Evolutionary conservation across 306 rosid genomes (phyloP).

Genomic region (Hippophae gyantsensis): DNA sequence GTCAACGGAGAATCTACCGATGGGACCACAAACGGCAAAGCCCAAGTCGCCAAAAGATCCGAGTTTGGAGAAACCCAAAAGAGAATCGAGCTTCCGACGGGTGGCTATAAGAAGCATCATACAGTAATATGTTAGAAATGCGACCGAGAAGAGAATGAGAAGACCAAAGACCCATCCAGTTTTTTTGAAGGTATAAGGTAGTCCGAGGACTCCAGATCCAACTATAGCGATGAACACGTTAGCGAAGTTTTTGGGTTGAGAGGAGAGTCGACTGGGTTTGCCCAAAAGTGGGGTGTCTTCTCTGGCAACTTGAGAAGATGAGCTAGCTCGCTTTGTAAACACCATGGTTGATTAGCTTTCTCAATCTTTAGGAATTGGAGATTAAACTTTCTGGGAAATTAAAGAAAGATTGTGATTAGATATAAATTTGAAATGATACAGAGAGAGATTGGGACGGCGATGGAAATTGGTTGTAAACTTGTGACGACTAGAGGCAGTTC

Average conservation of each 20-base stretch:
- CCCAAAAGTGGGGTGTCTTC: slow-evolving; percentile 53
- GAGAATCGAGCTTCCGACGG: background rate
- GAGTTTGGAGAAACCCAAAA: slow-evolving; percentile 29
- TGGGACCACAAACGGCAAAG: slow-evolving; percentile 39
- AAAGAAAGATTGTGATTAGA: too few relatives aligned
- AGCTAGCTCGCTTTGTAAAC: too few relatives aligned
- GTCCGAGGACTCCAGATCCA: background rate
- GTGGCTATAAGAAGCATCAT: background rate
- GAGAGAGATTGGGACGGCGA: too few relatives aligned
- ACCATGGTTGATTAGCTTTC: too few relatives aligned
- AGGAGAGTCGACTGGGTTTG: slow-evolving; percentile 32
- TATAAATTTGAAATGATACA: too few relatives aligned
- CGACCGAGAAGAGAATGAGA: slow-evolving; percentile 36
- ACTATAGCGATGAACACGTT: background rate
- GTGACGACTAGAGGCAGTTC: too few relatives aligned
- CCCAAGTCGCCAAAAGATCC: slow-evolving; percentile 62
- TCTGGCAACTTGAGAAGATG: too few relatives aligned
- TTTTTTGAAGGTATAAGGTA: background rate
- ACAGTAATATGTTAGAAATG: background rate
- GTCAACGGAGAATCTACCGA: slow-evolving; percentile 53
- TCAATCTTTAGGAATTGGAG: too few relatives aligned
- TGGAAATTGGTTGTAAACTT: too few relatives aligned
- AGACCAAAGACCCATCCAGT: background rate
- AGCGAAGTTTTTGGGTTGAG: slow-evolving; percentile 12
- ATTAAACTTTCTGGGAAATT: too few relatives aligned